Evolutionary conservation across 257 asterid genomes (phyloP), one percentile per base, ranked within the genome.

Genomic region (Scutellaria baicalensis): DNA sequence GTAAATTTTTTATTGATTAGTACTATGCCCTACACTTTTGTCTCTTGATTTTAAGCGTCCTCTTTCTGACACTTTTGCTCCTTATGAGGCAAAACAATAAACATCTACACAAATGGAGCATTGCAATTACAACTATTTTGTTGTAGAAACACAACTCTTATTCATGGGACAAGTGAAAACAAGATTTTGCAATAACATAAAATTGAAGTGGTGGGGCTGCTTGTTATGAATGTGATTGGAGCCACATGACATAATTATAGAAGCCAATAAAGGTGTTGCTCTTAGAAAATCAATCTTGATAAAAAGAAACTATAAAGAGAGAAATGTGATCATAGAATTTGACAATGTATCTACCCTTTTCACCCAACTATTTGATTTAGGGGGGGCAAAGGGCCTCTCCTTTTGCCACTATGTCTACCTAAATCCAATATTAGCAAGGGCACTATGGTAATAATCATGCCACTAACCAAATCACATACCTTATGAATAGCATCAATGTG

Each of bases 131-230:
- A n/a, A n/a, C n/a, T n/a, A n/a, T n/a, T n/a, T n/a, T n/a, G n/a
- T n/a, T n/a, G 17, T 9, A 48, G 36, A 38, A 51, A 52, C 44
- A 5, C 11, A 23, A 23, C 27, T 23, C 27, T 23, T 23, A 23
- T 23, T 23, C 2, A 23, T 23, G 27, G 27, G 27, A 23, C 27
- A 23, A 23, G 27, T 23, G 27, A 23, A 2, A 45, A 33, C 21
- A 48, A 38, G 64, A 56, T 5, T 5, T n/a, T 39, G 63, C 63
- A 20, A 44, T 55, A 33, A 31, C 62, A 50, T 11, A 23, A 39
- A 61, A 58, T 16, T 31, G 59, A 40, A 54, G 45, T 75, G 79
- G 80, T 75, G 80, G 80, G 76, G 39, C 70, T 60, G 59, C n/a
- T 68, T 62, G 21, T 40, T 64, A 69, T 62, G 63, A 75, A 63